Evolutionary conservation across 2,329 filamentous ascomycete species (phyloP), one percentile per base, ranked within the genome.

Genomic region (Ceratocystis diversiconidia): DNA sequence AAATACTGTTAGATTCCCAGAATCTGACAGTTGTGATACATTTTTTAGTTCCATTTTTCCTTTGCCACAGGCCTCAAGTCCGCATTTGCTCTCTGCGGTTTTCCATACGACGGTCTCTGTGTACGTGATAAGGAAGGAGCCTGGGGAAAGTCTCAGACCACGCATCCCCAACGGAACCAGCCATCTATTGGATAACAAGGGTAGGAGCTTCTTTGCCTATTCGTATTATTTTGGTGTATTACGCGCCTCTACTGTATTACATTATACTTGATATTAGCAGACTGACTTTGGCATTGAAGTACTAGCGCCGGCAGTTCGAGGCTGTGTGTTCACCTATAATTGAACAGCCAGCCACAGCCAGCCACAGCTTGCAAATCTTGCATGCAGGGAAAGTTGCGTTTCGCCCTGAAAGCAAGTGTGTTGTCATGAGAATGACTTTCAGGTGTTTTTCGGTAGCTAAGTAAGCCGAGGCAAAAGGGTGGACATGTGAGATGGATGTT

Each of bases 221-320:
- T 59, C 19, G 28, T 59, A 36, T 19, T 7, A 36, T 19, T 7
- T 52, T 50, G 5, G n/a, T 10, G 48, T 50, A 25, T 3, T 52
- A 52, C 22, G 25, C 15, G 22, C 19, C 22, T 19, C 2, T 25
- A 52, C 10, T 25, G 48, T 5, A 41, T 41, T 41, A 41, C 48
- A 52, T 25, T n/a, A 52, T 25, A 32, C 30, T 32, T 32, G 30
- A 32, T 32, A 7, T 32, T 30, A 30, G 28, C 25, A 57, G 7
- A 17, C 32, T 32, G 25, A 10, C 19, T n/a, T n/a, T 59, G 28
- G 32, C 17, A 36, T 32, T 30, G 55, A 30, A 59, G 55, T 19
- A 36, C 55, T 59, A 59, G 55, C 55, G 55, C 30, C 55, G 55
- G 55, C 12, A 59, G 55, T 59, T 59, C 17, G 28, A 59, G 55